Base-by-base conservation (phyloP, 805 yeast species). In the Danielozyma ontarioensis region DNA sequence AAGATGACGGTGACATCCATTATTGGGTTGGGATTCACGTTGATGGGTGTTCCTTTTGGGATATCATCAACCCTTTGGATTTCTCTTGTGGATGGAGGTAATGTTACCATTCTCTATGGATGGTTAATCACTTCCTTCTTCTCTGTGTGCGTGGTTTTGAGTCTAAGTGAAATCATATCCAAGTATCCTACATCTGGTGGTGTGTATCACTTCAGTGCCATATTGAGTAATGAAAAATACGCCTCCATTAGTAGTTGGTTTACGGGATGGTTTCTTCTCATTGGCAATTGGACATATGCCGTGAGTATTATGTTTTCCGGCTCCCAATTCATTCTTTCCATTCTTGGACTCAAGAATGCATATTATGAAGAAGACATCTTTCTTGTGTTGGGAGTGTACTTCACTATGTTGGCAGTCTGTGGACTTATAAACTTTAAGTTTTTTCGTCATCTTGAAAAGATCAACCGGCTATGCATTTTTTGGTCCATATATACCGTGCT, bases 21-120 rank as follows among this genome's bases (percentile, higher is more conserved):
- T 28, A 74, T 84, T 15, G 95, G 93, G 3, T 60, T 84, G 16
- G 90, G 93, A 0, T 83, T 84, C 51, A 78, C 88, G 1, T 59
- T 84, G 21, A 82, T 84, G 89, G 84, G 86, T 27, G 89, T 86
- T 0, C 90, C 89, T 0, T 70, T 83, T 45, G 88, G 90, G 1
- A 70, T 84, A 45, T 76, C 87, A 7, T 76, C 86, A 3, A 82
- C 88, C 1, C 64, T 84, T 52, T 76, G 80, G 48, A 79, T 80
- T 19, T 82, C 85, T 3, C 59, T 84, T 33, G 68, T 78, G 7
- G 84, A 83, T 55, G 95, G 94, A 6, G 87, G 88, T 1, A 80
- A 82, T 33, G 77, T 78, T 11, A 81, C 93, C 0, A 79, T 84
- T 27, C 61, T 84, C 28, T 77, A 80, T 62, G 95, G 95, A 0